phyloP scores from a whole-genome alignment of 139 green algal genomes.

The Chlamydomonas incerta region DNA sequence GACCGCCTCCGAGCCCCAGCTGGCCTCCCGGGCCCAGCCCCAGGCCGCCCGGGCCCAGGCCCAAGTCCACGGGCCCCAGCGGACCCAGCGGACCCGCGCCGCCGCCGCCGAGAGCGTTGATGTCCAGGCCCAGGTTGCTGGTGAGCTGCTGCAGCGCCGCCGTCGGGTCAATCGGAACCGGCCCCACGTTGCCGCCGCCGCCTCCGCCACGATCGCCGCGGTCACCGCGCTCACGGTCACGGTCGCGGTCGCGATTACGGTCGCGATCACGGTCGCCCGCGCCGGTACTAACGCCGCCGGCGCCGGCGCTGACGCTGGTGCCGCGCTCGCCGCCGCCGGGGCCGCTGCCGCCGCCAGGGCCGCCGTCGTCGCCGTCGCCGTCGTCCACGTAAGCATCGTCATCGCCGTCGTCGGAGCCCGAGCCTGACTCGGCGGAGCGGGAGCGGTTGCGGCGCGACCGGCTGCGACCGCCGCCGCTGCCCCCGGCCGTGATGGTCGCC shows the following conservation, averaged over 20 bases:
- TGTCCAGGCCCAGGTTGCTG: not conserved
- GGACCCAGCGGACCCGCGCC: not conserved
- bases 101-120: not conserved
- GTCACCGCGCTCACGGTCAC: not conserved
- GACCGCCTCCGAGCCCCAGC: not conserved
- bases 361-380: not conserved
- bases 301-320: too few species aligned
- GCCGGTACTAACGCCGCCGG: too few species aligned
- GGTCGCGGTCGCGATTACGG: too few species aligned
- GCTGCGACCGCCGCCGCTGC: not conserved
- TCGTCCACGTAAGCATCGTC: not conserved
- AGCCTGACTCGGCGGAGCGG: slow-evolving; percentile 1
- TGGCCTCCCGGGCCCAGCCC: not conserved
- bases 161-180: not conserved
- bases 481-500: not conserved
- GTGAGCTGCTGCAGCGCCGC: slow-evolving; percentile 17
- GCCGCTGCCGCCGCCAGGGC: not conserved
- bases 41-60: not conserved
- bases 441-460: not conserved
- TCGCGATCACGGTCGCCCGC: too few species aligned
- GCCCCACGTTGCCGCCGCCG: not conserved
- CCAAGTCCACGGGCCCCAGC: not conserved
- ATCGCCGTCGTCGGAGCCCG: not conserved
- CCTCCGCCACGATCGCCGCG: too few species aligned
- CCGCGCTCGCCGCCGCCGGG: too few species aligned